Percentiles rank a stretch among this genome's conserved stretches.
phyloP scores from a whole-genome alignment of 2,329 filamentous ascomycete genomes.

The Nigrospora osmanthi region DNA sequence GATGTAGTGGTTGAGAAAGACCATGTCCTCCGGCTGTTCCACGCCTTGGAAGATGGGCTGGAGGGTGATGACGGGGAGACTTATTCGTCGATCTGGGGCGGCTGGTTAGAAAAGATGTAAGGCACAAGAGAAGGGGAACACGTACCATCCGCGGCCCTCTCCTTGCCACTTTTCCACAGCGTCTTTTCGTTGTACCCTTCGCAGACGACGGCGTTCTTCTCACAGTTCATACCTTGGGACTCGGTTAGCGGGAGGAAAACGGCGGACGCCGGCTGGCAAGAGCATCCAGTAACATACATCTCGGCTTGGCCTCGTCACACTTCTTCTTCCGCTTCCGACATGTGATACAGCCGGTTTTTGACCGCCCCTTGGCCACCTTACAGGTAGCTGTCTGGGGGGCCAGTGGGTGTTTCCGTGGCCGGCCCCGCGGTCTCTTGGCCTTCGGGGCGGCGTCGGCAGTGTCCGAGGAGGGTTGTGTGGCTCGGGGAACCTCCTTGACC shows the following conservation, averaged over 20 bases:
- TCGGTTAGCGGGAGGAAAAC: constrained; percentile 9
- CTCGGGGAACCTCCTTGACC: constrained; percentile 35
- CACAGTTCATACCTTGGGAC: constrained; percentile 69
- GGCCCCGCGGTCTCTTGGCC: constrained; percentile 62
- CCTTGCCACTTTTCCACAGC: constrained; percentile 79
- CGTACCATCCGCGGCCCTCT: constrained; percentile 63
- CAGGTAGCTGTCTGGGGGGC: constrained; percentile 46
- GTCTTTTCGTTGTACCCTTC: constrained; percentile 85
- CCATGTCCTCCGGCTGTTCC: constrained; percentile 69
- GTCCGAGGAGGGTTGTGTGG: constrained; percentile 15
- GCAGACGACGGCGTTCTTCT: constrained; percentile 88
- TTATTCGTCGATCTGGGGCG: constrained; percentile 38
- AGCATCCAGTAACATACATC: constrained; percentile 40
- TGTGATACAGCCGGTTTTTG: constrained; percentile 60
- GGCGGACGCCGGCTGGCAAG: background rate
- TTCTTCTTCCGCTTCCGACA: constrained; percentile 66
- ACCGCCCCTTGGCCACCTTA: constrained; percentile 71
- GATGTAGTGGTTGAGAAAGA: constrained; percentile 79
- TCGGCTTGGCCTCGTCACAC: constrained; percentile 61
- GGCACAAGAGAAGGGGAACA: background rate
- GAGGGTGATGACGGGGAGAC: constrained; percentile 47
- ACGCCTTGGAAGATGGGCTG: constrained; percentile 70
- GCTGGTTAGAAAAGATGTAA: constrained; percentile 9
- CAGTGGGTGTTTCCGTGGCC: constrained; percentile 74
- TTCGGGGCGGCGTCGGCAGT: constrained; percentile 24